A percentile compares a stretch with the other conserved stretches of the same genome.
These are phyloP conservation scores for Kodamaea nitidulidarum DNA, from an alignment of 805 yeast species.

Conservation along the genomic window DNA sequence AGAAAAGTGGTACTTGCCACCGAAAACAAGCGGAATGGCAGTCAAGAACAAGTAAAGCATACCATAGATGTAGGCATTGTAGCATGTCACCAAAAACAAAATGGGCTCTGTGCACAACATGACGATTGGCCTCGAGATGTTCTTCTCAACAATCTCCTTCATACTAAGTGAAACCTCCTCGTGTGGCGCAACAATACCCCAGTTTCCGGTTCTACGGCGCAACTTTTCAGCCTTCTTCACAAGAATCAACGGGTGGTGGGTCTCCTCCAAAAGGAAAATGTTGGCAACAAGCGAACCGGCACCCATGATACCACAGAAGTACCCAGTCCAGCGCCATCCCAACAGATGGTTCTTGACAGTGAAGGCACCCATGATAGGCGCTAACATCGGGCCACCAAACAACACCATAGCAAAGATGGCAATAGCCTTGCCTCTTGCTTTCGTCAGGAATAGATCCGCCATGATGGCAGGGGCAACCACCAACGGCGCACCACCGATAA, in stretches of 20 bases:
- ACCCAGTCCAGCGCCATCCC: conserved; percentile 60
- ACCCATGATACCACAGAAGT: conserved; percentile 44
- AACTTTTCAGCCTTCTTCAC: conserved; percentile 30
- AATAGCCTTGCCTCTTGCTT: conserved; percentile 71
- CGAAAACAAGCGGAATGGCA: conserved; percentile 45
- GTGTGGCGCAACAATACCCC: conserved; percentile 39
- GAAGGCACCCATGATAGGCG: conserved; percentile 59
- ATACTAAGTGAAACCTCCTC: conserved; percentile 29
- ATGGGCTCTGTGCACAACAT: conserved; percentile 43
- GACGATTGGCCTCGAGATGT: conserved; percentile 33
- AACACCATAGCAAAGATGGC: conserved; percentile 68
- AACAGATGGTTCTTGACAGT: conserved; percentile 34
- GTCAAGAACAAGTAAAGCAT: conserved; percentile 44
- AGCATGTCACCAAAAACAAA: conserved; percentile 40
- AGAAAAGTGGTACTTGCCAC: conserved; percentile 23
- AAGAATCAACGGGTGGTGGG: conserved; percentile 38
- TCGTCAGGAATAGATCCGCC: conserved; percentile 72
- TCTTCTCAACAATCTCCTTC: conserved; percentile 33
- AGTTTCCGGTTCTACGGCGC: conserved; percentile 38
- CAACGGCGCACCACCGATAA: conserved; percentile 79
- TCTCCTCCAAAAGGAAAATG: conserved; percentile 32
- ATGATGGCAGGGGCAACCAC: conserved; percentile 85
- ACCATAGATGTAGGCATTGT: conserved; percentile 48
- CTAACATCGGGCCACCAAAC: conserved; percentile 74
- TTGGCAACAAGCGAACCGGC: conserved; percentile 28